A percentile compares a stretch with the other conserved stretches of the same genome.
These are phyloP conservation scores for Didymella arachidicola DNA, from an alignment of 2,329 filamentous ascomycete species.

Conservation along the genomic window DNA sequence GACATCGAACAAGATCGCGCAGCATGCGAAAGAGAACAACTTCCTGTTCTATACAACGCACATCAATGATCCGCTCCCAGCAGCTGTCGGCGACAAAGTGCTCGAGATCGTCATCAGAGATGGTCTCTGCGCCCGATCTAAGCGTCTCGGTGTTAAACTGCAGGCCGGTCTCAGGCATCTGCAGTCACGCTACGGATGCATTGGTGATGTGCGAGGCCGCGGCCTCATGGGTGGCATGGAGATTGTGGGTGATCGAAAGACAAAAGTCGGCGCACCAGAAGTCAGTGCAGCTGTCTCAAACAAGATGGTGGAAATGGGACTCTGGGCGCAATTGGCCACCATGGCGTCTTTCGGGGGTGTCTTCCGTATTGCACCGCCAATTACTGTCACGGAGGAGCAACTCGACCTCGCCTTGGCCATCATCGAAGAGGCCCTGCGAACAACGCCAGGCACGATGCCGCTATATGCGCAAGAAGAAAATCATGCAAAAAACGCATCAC, in stretches of 20 bases:
- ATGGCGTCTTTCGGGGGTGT: slow-evolving; percentile 29
- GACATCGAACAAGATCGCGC: slow-evolving; percentile 63
- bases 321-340: slow-evolving; percentile 58
- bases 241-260: slow-evolving; percentile 61
- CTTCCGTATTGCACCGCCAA: slow-evolving; percentile 24
- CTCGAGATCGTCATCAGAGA: slow-evolving; percentile 68
- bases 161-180: slow-evolving; percentile 58
- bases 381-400: slow-evolving; percentile 13
- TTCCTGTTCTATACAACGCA: slow-evolving; percentile 69
- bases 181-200: slow-evolving; percentile 64
- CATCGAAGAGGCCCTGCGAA: slow-evolving; percentile 52
- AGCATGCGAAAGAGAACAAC: slow-evolving; percentile 56
- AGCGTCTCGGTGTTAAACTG: slow-evolving; percentile 56
- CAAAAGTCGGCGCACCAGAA: slow-evolving; percentile 58
- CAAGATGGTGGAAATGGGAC: slow-evolving; percentile 59
- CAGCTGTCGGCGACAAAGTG: slow-evolving; percentile 67
- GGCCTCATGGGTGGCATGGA: slow-evolving; percentile 67
- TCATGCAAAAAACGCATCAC: too few relatives aligned
- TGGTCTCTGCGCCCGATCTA: slow-evolving; percentile 58
- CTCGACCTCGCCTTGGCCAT: not conserved
- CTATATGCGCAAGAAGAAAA: not conserved
- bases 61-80: slow-evolving; percentile 67
- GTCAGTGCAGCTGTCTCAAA: slow-evolving; percentile 59
- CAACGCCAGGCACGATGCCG: slow-evolving; percentile 55
- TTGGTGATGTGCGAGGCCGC: slow-evolving; percentile 67